Percentiles rank a stretch among this genome's conserved stretches.
These are phyloP conservation scores for Neurospora hispaniola DNA, from an alignment of 495 filamentous ascomycete species.

Conservation along the genomic window DNA sequence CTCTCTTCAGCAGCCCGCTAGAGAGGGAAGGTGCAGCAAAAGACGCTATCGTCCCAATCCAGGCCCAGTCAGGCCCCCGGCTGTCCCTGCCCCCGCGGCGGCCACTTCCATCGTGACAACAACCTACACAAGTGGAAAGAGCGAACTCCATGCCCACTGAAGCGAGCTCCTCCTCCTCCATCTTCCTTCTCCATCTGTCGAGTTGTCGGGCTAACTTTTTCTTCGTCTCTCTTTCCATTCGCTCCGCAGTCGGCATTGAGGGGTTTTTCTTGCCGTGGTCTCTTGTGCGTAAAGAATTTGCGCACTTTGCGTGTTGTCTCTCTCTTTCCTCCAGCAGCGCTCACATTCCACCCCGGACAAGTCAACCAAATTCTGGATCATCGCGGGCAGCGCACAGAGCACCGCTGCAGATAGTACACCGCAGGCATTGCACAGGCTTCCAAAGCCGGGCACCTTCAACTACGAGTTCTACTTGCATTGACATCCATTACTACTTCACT, in stretches of 20 bases:
- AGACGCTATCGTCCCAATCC: background rate
- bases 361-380: background rate
- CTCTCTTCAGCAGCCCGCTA: background rate
- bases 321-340: background rate
- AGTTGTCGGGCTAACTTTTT: background rate
- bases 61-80: background rate
- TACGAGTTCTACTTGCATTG: background rate
- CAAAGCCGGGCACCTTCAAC: background rate
- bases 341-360: background rate
- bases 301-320: background rate
- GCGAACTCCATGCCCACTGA: background rate
- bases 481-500: background rate
- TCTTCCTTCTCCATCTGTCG: background rate
- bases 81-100: background rate
- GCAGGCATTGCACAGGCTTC: background rate
- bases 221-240: background rate
- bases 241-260: background rate
- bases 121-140: background rate
- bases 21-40: background rate
- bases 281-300: background rate
- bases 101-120: background rate
- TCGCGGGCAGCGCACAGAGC: background rate
- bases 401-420: background rate
- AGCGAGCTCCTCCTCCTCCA: background rate
- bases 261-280: background rate